Conservation (phyloP, 2,329 filamentous ascomycete genomes). For the Clarireedia homoeocarpa region DNA sequence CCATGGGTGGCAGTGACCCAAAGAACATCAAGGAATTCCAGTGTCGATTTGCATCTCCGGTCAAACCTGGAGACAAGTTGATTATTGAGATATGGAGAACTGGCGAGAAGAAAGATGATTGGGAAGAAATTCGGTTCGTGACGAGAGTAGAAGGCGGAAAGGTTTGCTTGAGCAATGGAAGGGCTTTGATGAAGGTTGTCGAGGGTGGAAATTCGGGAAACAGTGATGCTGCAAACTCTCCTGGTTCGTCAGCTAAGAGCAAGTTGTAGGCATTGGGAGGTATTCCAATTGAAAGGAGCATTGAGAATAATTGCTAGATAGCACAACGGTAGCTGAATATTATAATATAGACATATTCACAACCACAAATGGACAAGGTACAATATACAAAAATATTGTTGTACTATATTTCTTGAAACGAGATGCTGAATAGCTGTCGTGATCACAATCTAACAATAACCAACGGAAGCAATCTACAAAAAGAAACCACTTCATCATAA, state of each 20-base stretch:
- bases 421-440: no score
- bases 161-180: slow-evolving; percentile 79
- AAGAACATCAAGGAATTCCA: slow-evolving; percentile 82
- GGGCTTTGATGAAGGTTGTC: slow-evolving; percentile 54
- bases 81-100: slow-evolving; percentile 75
- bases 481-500: no score
- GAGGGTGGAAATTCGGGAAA: slow-evolving; percentile 19
- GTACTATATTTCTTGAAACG: no score
- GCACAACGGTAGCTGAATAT: no score
- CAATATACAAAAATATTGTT: no score
- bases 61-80: slow-evolving; percentile 75
- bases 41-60: slow-evolving; percentile 78
- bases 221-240: slow-evolving; percentile 10
- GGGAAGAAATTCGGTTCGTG: slow-evolving; percentile 77
- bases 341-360: no score
- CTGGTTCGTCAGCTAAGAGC: slow-evolving; percentile 1
- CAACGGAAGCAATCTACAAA: no score
- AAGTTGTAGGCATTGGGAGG: slow-evolving; percentile 4
- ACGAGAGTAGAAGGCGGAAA: slow-evolving; percentile 74
- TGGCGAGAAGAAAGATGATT: slow-evolving; percentile 58
- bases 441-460: no score
- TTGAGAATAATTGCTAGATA: no score
- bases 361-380: no score
- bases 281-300: background rate
- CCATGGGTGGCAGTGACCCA: slow-evolving; percentile 68